Conservation (phyloP, 1,139 yeast species). For the Geotrichum reessii region DNA sequence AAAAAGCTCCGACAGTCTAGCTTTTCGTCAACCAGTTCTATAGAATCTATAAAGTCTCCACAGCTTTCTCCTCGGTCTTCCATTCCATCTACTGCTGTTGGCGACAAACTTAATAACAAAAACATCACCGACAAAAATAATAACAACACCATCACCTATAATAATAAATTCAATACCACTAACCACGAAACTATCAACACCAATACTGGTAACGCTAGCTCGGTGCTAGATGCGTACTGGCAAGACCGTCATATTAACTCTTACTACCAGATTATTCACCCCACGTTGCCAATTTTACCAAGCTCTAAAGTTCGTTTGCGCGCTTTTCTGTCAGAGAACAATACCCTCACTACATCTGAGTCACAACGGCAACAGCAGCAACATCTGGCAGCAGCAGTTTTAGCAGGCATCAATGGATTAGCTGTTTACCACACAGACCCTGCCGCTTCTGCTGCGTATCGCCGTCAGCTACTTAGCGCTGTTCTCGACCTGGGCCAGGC, state of each 20-base stretch:
- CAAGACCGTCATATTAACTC: conserved; percentile 35
- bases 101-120: not conserved
- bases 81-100: not conserved
- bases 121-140: not conserved
- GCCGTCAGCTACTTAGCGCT: conserved; percentile 1
- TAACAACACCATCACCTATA: not conserved
- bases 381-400: conserved; percentile 23
- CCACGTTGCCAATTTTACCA: conserved; percentile 39
- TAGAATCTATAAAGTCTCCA: conserved; percentile 1
- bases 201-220: not conserved
- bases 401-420: conserved; percentile 26
- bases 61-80: conserved; percentile 5
- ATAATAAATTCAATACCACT: too few relatives aligned
- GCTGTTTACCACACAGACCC: conserved; percentile 15
- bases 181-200: too few relatives aligned
- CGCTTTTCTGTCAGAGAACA: conserved; percentile 22
- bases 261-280: conserved; percentile 39
- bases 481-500: conserved; percentile 2
- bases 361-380: not conserved
- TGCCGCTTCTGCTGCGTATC: not conserved
- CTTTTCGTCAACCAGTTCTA: conserved; percentile 11
- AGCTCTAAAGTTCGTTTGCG: conserved; percentile 31
- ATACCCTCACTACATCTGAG: conserved; percentile 19
- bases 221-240: conserved; percentile 23
- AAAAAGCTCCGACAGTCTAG: not conserved